Conservation (phyloP, 148 eudicot genomes). For the Beta vulgaris region DNA sequence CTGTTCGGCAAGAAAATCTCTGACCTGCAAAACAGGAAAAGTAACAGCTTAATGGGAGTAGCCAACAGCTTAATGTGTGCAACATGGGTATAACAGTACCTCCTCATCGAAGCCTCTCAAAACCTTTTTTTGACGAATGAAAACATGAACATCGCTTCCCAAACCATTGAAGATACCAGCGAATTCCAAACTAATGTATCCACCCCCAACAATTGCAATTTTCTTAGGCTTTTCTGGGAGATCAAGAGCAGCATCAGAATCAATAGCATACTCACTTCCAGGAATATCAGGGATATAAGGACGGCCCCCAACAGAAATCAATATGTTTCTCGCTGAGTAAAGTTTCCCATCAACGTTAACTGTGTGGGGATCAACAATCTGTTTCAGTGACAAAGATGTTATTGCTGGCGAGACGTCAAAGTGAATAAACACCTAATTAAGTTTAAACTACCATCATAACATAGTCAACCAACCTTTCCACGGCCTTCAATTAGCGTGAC, state of each 20-base stretch:
- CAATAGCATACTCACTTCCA: slow-evolving; percentile 82
- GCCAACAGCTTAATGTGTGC: slow-evolving; percentile 1
- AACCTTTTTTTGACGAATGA: slow-evolving; percentile 83
- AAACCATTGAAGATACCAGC: slow-evolving; percentile 98
- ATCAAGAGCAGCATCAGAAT: slow-evolving; percentile 97
- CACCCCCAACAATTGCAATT: slow-evolving; percentile 98
- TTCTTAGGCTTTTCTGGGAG: slow-evolving; percentile 81
- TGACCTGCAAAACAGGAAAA: slow-evolving; percentile 44
- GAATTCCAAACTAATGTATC: slow-evolving; percentile 92
- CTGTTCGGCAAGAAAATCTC: slow-evolving; percentile 91
- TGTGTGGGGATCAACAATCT: slow-evolving; percentile 95
- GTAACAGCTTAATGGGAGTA: background rate
- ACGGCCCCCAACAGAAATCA: slow-evolving; percentile 92
- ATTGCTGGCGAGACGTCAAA: background rate
- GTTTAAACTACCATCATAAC: background rate
- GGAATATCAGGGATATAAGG: slow-evolving; percentile 92
- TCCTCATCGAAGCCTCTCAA: slow-evolving; percentile 97
- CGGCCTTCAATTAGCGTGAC: slow-evolving; percentile 89
- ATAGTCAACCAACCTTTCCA: slow-evolving; percentile 71
- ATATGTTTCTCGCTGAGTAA: slow-evolving; percentile 78
- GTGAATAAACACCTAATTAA: background rate
- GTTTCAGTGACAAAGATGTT: slow-evolving; percentile 25
- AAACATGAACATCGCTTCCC: slow-evolving; percentile 82
- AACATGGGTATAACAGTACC: slow-evolving; percentile 38
- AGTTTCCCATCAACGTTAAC: slow-evolving; percentile 89